These are phyloP conservation scores for Helianthus tuberosus DNA, from an alignment of 129 eudicot species.

Conservation along the genomic window DNA sequence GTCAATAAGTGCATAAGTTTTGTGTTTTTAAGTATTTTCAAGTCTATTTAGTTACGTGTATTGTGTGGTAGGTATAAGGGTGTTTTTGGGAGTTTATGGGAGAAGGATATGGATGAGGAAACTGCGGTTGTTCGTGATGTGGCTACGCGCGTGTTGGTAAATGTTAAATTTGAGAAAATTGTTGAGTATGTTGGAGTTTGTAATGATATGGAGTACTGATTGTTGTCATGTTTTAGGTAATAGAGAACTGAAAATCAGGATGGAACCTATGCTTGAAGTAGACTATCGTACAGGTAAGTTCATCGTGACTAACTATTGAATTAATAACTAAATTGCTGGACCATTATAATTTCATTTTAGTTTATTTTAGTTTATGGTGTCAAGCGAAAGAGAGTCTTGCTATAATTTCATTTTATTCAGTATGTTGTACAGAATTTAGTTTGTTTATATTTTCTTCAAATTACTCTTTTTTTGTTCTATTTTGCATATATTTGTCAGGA, in stretches of 20 bases:
- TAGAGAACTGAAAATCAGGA: neutral
- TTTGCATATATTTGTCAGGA: too few relatives aligned
- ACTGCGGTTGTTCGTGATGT: constrained; percentile 85
- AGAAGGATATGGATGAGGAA: constrained; percentile 72
- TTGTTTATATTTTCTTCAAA: too few relatives aligned
- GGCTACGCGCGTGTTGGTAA: constrained; percentile 60
- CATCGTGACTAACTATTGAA: too few relatives aligned
- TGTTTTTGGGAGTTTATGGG: constrained; percentile 67
- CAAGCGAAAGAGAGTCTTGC: too few relatives aligned
- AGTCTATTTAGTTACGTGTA: constrained; percentile 23
- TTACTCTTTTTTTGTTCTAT: too few relatives aligned
- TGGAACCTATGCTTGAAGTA: neutral
- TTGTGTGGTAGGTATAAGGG: constrained; percentile 83
- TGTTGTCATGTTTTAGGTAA: constrained; percentile 19
- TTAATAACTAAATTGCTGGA: too few relatives aligned
- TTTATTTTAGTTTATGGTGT: too few relatives aligned
- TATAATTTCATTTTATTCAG: too few relatives aligned
- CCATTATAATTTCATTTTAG: too few relatives aligned
- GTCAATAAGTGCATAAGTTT: too few relatives aligned
- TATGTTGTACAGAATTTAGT: too few relatives aligned
- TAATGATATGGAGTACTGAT: constrained; percentile 65
- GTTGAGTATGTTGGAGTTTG: constrained; percentile 91
- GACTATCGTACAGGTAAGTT: neutral
- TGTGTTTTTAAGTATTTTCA: too few relatives aligned
- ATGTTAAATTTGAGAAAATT: constrained; percentile 77